These are phyloP conservation scores for Apodospora peruviana DNA, from an alignment of 495 filamentous ascomycete genomes.

Conservation along the genomic window DNA sequence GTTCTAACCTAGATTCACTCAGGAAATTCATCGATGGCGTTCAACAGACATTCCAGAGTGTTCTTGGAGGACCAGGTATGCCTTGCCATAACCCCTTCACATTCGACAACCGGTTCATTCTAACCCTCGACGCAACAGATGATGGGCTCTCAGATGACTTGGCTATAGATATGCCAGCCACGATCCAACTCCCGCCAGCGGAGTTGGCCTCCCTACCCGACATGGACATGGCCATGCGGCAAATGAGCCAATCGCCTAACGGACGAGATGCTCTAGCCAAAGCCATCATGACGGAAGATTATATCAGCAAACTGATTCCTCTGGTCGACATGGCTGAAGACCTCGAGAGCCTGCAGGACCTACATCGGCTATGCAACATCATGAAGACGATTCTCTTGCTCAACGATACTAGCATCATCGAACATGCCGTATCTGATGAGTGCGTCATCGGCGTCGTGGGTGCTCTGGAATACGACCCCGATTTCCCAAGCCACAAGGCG, in stretches of 20 bases:
- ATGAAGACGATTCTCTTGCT: conserved; percentile 94
- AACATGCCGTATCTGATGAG: conserved; percentile 84
- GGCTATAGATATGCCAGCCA: conserved; percentile 51
- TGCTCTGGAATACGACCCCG: conserved; percentile 95
- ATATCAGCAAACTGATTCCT: conserved; percentile 81
- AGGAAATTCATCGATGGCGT: conserved; percentile 90
- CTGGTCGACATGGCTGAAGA: conserved; percentile 84
- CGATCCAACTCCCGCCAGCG: conserved; percentile 70
- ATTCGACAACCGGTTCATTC: not conserved
- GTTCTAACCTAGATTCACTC: no score
- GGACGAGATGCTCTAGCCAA: conserved; percentile 89
- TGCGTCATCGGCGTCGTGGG: conserved; percentile 90
- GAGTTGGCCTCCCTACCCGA: conserved; percentile 75
- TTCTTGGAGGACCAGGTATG: conserved; percentile 47
- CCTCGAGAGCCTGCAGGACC: conserved; percentile 74
- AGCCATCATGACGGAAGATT: conserved; percentile 75
- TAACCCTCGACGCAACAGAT: conserved; percentile 45
- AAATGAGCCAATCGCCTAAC: conserved; percentile 61
- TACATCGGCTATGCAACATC: conserved; percentile 92
- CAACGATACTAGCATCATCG: conserved; percentile 91
- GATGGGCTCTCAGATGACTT: conserved; percentile 87
- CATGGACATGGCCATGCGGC: conserved; percentile 74
- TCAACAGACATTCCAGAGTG: conserved; percentile 54
- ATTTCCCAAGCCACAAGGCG: conserved; percentile 97
- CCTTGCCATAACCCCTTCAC: not conserved